phyloP scores from a whole-genome alignment of 2,329 filamentous ascomycete species.

The Cadophora sp. region DNA sequence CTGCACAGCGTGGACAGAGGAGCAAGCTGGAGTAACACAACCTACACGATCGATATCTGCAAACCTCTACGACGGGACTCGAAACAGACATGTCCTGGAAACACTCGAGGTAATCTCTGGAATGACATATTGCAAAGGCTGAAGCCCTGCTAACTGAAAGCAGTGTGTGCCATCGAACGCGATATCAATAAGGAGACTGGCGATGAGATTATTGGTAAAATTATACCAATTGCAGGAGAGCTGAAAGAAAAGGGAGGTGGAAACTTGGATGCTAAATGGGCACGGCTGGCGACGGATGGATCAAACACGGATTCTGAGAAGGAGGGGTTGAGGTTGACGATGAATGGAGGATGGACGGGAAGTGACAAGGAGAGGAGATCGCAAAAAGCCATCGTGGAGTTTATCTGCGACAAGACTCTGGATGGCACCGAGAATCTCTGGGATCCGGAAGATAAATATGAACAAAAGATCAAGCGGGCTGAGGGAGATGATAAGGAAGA shows the following conservation, averaged over 20 bases:
- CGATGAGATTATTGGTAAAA: conserved; percentile 56
- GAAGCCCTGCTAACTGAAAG: conserved; percentile 24
- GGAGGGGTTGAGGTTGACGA: conserved; percentile 74
- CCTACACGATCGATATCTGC: conserved; percentile 84
- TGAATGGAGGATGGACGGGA: conserved; percentile 67
- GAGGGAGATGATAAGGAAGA: conserved; percentile 45
- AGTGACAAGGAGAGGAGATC: conserved; percentile 59
- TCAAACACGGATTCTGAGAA: conserved; percentile 69
- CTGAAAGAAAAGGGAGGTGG: conserved; percentile 64
- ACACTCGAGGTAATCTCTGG: conserved; percentile 65
- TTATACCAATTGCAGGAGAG: conserved; percentile 78
- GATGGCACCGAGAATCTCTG: conserved; percentile 78
- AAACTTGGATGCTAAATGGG: conserved; percentile 68
- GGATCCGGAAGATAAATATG: conserved; percentile 61
- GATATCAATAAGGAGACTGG: conserved; percentile 54
- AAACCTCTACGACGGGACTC: conserved; percentile 67
- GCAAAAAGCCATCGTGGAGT: conserved; percentile 83
- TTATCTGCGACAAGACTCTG: conserved; percentile 77
- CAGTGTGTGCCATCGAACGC: conserved; percentile 79
- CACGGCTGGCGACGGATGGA: conserved; percentile 68
- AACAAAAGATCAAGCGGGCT: conserved; percentile 41
- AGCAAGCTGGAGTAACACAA: conserved; percentile 70
- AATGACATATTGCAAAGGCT: background rate
- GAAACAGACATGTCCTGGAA: conserved; percentile 68
- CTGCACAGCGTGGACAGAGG: conserved; percentile 58